Evolutionary conservation across 2,329 filamentous ascomycete species (phyloP), one percentile per base, ranked within the genome.

Genomic region (Colletotrichum trifolii): DNA sequence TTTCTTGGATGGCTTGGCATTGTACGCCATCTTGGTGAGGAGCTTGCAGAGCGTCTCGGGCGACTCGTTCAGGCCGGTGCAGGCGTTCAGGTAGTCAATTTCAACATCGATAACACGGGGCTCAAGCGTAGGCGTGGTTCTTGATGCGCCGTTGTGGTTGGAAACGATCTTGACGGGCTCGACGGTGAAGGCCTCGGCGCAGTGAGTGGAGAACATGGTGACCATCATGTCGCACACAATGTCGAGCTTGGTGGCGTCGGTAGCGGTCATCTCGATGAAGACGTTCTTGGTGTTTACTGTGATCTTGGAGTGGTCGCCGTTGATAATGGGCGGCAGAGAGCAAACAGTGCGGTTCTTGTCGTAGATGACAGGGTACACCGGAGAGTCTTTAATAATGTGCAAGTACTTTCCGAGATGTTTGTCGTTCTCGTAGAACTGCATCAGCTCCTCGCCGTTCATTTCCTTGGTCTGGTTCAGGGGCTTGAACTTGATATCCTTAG

Each of bases 281-380:
- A 99, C 88, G 74, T 99, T 97, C 75, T 87, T 95, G 64, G 94
- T 98, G 76, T 96, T 82, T 48, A 96, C 82, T 8, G 90, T 93
- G 76, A 99, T 99, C 81, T 99, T 99, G 73, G 94, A 97, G 81
- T 96, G 94, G 74, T 99, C 88, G 73, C 94, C 89, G 82, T 99
- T 99, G 84, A 99, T 99, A 73, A 99, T 98, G 15, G 96, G 96
- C 1, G 96, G 96, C 73, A 99, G 85, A 8, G 95, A 98, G 81
- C 96, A 95, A 40, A 99, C 94, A 48, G 87, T 88, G 47, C 89
- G 86, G 75, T 97, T 92, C 56, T 93, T 87, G 77, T 99, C 96
- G 78, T 94, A 95, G 74, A 99, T 97, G 74, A 97, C 94, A 25
- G 96, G 96, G 77, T 99, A 99, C 47, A 97, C 91, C 6, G 94